Conservation (phyloP, 2,329 filamentous ascomycete species). For the Periconia digitata region DNA sequence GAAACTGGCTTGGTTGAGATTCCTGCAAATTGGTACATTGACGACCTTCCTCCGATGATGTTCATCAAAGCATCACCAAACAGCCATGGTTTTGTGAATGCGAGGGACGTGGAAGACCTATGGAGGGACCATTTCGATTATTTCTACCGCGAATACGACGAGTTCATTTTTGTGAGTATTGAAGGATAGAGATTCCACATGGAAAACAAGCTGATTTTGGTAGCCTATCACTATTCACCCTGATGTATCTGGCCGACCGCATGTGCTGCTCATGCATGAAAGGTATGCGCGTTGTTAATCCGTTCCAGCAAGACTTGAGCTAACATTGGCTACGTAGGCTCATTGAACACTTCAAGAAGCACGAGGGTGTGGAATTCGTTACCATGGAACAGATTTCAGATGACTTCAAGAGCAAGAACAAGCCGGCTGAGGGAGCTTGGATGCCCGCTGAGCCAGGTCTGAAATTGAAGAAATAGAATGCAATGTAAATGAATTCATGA, state of each 20-base stretch:
- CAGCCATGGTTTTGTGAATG: slow-evolving; percentile 62
- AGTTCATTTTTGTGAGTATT: slow-evolving; percentile 64
- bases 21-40: slow-evolving; percentile 66
- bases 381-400: slow-evolving; percentile 73
- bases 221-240: slow-evolving; percentile 73
- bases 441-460: slow-evolving; percentile 60
- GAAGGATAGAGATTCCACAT: neutral
- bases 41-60: slow-evolving; percentile 66
- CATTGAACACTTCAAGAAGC: slow-evolving; percentile 69
- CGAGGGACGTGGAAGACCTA: slow-evolving; percentile 63
- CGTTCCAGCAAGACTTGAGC: slow-evolving; percentile 1
- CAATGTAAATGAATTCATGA: neutral
- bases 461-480: slow-evolving; percentile 50
- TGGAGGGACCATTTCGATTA: slow-evolving; percentile 71
- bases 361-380: slow-evolving; percentile 65
- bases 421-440: slow-evolving; percentile 58
- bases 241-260: slow-evolving; percentile 64
- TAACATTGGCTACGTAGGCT: slow-evolving; percentile 45
- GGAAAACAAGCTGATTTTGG: neutral
- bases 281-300: slow-evolving; percentile 46
- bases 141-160: slow-evolving; percentile 75
- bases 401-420: slow-evolving; percentile 70
- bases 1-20: slow-evolving; percentile 68
- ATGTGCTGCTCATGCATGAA: slow-evolving; percentile 74
- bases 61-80: slow-evolving; percentile 69